Evolutionary conservation across 129 eudicot genomes (phyloP).

Genomic region (Solidago caesia): DNA sequence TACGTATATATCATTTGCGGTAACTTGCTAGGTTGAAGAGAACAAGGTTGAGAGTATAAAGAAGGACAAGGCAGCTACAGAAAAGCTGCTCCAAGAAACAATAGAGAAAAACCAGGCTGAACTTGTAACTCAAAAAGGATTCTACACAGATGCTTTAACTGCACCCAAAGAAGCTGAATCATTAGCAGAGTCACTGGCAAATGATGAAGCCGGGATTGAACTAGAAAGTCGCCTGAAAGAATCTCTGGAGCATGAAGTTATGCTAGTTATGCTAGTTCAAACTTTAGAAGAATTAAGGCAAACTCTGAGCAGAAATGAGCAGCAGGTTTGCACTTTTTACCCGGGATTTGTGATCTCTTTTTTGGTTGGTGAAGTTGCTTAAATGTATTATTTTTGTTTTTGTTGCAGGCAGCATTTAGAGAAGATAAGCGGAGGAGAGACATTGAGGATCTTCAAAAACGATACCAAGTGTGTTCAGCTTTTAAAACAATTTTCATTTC

Average conservation of each 20-base stretch:
- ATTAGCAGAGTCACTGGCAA: constrained; percentile 84
- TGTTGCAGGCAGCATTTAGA: constrained; percentile 61
- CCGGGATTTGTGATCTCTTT: neutral
- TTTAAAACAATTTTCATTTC: neutral
- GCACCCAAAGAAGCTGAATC: constrained; percentile 97
- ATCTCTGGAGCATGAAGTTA: constrained; percentile 85
- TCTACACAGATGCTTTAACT: constrained; percentile 66
- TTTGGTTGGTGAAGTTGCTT: neutral
- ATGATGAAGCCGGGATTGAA: constrained; percentile 83
- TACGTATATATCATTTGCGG: constrained; percentile 2
- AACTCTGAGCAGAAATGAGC: constrained; percentile 88
- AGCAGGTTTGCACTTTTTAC: constrained; percentile 60
- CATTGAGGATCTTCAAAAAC: constrained; percentile 90
- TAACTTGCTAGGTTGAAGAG: constrained; percentile 73
- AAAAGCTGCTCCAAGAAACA: constrained; percentile 91
- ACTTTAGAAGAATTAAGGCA: constrained; percentile 91
- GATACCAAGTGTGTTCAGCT: constrained; percentile 71
- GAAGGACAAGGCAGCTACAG: constrained; percentile 84
- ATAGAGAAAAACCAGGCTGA: constrained; percentile 86
- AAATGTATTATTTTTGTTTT: neutral
- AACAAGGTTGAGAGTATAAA: constrained; percentile 86
- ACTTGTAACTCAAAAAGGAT: constrained; percentile 78
- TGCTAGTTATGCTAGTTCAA: constrained; percentile 90
- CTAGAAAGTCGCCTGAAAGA: constrained; percentile 72
- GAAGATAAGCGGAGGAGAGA: constrained; percentile 91